Base-by-base conservation (phyloP, 371 early-diverging fungal genomes). In the Mortierella sp. region DNA sequence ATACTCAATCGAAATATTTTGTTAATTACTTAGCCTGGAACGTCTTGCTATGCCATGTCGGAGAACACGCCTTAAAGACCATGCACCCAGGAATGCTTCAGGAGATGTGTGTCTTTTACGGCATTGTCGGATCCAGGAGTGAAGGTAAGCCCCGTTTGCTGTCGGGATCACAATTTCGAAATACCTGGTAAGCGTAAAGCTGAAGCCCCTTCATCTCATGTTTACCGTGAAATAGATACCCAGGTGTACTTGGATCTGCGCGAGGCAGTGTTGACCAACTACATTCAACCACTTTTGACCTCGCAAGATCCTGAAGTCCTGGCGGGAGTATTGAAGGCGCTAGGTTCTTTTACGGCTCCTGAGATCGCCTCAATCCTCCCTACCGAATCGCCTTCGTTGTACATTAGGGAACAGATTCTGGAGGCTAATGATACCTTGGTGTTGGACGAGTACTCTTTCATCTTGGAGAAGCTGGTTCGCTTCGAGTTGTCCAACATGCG, bases 401-500 rank as follows among this genome's bases (percentile, higher is more conserved):
- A 88, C 50, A 76, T 91, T 0, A 71, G 86, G 3, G 69, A 82
- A 46, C 77, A 44, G 5, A 79, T 90, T 16, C 57, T 80, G 9
- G 79, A 77, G 16, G 74, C 83, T 1, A 46, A 79, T 0, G 75
- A 81, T n/a, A 71, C 82, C 0, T 13, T 77, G 24, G 88, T 88
- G 0, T 84, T 85, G 13, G 72, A 85, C 5, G 87, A 82, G 31
- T 88, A 90, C 37, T 71, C 83, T 0, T 46, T 71, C 13, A 76
- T 92, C 1, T 79, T 93, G 21, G 87, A 87, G 14, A 89, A 90
- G n/a, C 77, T 93, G 21, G 85, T 91, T 43, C 89, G 90, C 31
- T 86, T 91, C 59, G 93, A 93, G 51, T 74, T 93, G 16, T 88
- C 88, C 24, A 89, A 91, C 75, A 91, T 93, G 93, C 89, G 91